phyloP scores from a whole-genome alignment of 164 flowering plant species.

The Warburgia ugandensis region DNA sequence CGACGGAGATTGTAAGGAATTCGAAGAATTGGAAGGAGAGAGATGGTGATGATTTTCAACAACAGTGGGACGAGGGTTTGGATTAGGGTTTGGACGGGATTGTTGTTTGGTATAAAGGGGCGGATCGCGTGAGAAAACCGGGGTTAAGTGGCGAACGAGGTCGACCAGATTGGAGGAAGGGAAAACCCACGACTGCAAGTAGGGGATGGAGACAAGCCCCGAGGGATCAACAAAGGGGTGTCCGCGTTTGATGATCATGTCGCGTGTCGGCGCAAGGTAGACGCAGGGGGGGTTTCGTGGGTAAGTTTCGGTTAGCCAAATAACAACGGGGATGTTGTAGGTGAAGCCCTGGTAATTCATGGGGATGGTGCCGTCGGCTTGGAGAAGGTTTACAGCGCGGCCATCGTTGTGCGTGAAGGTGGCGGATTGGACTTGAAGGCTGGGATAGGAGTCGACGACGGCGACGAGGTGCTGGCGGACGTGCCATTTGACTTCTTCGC shows the following conservation, averaged over 20 bases:
- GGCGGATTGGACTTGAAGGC: slow-evolving; percentile 69
- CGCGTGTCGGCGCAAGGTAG: slow-evolving; percentile 80
- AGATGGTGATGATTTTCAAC: background rate
- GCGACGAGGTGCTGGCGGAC: slow-evolving; percentile 77
- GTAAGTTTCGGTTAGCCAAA: slow-evolving; percentile 86
- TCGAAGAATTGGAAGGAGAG: background rate
- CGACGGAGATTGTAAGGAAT: background rate
- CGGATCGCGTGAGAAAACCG: slow-evolving; percentile 59
- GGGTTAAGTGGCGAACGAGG: slow-evolving; percentile 38
- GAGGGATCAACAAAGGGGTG: slow-evolving; percentile 70
- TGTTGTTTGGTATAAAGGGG: slow-evolving; percentile 67
- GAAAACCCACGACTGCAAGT: slow-evolving; percentile 69
- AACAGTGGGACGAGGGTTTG: background rate
- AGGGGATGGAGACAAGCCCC: slow-evolving; percentile 66
- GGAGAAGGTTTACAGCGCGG: slow-evolving; percentile 73
- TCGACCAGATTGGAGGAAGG: slow-evolving; percentile 79
- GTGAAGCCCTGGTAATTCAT: slow-evolving; percentile 52
- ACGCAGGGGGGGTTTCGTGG: slow-evolving; percentile 79
- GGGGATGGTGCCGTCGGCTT: slow-evolving; percentile 83
- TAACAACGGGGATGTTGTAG: slow-evolving; percentile 73
- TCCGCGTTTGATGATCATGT: slow-evolving; percentile 82
- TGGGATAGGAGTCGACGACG: slow-evolving; percentile 43
- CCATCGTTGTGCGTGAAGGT: slow-evolving; percentile 88
- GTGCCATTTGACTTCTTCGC: slow-evolving; percentile 74
- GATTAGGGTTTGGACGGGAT: slow-evolving; percentile 2